These are phyloP conservation scores for Torulaspora delbrueckii DNA, from an alignment of 805 yeast genomes.

Conservation along the genomic window DNA sequence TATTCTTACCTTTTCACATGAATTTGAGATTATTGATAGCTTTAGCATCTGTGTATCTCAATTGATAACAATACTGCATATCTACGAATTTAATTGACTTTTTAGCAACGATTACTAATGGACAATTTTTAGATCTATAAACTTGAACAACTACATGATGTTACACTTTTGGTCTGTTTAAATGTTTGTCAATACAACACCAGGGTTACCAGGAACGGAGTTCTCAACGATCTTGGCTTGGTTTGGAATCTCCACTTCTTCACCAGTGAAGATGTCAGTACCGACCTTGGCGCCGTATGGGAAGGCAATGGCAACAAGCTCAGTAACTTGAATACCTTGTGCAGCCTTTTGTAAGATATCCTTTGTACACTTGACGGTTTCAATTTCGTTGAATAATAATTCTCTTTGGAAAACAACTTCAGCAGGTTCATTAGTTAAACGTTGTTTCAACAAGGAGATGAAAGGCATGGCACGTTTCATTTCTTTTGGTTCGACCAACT, in stretches of 20 bases:
- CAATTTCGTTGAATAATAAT: constrained; percentile 74
- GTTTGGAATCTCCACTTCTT: constrained; percentile 56
- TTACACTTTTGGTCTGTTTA: constrained; percentile 20
- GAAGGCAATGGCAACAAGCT: constrained; percentile 57
- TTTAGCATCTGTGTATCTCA: not conserved
- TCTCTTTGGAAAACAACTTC: constrained; percentile 84
- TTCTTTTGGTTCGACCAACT: constrained; percentile 68
- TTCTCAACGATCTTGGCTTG: constrained; percentile 67
- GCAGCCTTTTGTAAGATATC: constrained; percentile 60
- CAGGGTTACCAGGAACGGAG: constrained; percentile 93
- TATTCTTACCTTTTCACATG: not conserved
- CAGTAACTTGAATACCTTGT: constrained; percentile 50
- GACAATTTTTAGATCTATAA: not conserved
- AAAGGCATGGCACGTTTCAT: constrained; percentile 99
- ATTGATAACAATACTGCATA: not conserved
- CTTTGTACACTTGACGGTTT: constrained; percentile 52
- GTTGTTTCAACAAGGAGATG: constrained; percentile 77
- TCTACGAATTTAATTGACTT: not conserved
- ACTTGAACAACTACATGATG: not conserved
- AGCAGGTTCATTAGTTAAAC: constrained; percentile 64
- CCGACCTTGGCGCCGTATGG: constrained; percentile 62
- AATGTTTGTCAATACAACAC: constrained; percentile 67
- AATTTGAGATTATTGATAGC: not conserved
- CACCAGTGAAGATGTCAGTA: constrained; percentile 61
- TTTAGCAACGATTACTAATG: not conserved